phyloP scores from a whole-genome alignment of 108 stramenopile genomes.

The Schizochytrium sp. region DNA sequence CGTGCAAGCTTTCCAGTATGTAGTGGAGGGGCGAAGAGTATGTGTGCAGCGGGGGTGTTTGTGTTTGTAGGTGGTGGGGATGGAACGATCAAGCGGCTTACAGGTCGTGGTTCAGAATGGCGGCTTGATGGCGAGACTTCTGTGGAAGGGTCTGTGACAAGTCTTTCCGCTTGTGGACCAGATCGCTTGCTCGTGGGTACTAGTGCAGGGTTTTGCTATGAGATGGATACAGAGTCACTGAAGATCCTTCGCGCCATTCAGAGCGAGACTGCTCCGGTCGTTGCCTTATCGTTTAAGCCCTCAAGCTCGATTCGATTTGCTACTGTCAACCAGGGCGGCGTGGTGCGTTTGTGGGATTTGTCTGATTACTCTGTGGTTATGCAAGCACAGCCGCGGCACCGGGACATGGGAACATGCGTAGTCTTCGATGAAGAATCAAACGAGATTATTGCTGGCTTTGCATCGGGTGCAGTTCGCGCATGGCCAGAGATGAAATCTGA shows the following conservation, averaged over 20 bases:
- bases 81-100: conserved; percentile 27
- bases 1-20: conserved; percentile 55
- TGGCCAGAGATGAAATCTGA: conserved; percentile 3
- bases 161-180: background rate
- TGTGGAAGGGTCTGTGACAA: conserved; percentile 12
- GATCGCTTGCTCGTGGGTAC: conserved; percentile 50
- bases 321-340: background rate
- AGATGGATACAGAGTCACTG: background rate
- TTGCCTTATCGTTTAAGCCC: background rate
- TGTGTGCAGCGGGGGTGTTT: conserved; percentile 1
- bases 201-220: conserved; percentile 1
- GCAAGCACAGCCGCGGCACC: background rate
- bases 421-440: background rate
- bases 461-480: conserved; percentile 34
- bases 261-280: conserved; percentile 8
- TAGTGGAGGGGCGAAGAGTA: conserved; percentile 42
- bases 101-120: conserved; percentile 45
- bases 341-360: conserved; percentile 48
- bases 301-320: conserved; percentile 17
- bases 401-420: conserved; percentile 19
- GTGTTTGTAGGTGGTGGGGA: conserved; percentile 55
- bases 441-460: conserved; percentile 42
- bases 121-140: background rate
- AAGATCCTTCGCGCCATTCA: conserved; percentile 6
- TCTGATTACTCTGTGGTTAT: conserved; percentile 57